Evolutionary conservation across 2,329 filamentous ascomycete species (phyloP).

Genomic region (Alternaria incomplexa): DNA sequence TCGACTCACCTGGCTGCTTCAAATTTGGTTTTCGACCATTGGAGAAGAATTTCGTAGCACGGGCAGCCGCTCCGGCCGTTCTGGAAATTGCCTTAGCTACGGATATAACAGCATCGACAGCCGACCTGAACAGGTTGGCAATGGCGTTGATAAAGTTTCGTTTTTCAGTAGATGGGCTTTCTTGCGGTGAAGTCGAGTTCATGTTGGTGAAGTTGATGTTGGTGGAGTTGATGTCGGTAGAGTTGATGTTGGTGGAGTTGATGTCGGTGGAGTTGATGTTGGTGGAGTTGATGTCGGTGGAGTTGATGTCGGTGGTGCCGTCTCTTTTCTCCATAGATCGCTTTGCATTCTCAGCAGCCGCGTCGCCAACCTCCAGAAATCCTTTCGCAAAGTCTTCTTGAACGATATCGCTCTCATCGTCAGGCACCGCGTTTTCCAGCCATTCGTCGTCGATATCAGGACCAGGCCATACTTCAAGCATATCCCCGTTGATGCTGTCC

Average conservation of each 20-base stretch:
- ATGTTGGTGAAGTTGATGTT: no score
- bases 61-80: neutral
- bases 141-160: neutral
- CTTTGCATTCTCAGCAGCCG: conserved; percentile 7
- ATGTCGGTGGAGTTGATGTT: no score
- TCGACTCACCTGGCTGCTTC: conserved; percentile 11
- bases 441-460: conserved; percentile 9
- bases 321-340: conserved; percentile 3
- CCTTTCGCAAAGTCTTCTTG: conserved; percentile 9
- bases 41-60: conserved; percentile 9
- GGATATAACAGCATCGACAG: neutral
- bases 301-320: neutral
- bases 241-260: neutral
- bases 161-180: neutral
- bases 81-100: neutral
- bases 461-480: conserved; percentile 12
- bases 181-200: neutral
- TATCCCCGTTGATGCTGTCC: conserved; percentile 10
- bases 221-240: neutral
- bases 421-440: conserved; percentile 6
- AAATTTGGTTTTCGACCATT: conserved; percentile 3
- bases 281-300: neutral
- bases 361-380: conserved; percentile 7
- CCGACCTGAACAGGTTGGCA: neutral
- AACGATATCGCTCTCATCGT: conserved; percentile 5